These are phyloP conservation scores for Hyaloscypha variabilis DNA, from an alignment of 495 filamentous ascomycete genomes.

Conservation along the genomic window DNA sequence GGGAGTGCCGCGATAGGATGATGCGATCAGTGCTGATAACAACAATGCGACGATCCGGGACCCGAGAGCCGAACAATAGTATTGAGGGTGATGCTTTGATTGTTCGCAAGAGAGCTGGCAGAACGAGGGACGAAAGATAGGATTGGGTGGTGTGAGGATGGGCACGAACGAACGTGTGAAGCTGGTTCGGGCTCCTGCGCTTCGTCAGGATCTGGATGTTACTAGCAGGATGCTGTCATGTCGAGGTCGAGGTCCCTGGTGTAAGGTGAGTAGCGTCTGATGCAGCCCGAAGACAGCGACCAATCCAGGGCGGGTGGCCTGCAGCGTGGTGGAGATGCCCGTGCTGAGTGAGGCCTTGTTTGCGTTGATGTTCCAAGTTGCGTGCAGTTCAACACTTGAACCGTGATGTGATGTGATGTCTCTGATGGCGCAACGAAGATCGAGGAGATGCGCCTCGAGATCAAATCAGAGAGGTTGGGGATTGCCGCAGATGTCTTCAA, in stretches of 20 bases:
- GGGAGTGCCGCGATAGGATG: not conserved
- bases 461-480: not conserved
- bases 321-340: not conserved
- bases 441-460: not conserved
- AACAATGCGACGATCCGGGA: not conserved
- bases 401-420: not conserved
- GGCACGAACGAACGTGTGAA: not conserved
- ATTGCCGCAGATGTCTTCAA: not conserved
- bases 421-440: not conserved
- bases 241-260: not conserved
- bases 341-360: not conserved
- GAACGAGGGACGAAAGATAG: slow-evolving; percentile 1
- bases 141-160: not conserved
- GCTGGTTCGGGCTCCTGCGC: not conserved
- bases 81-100: not conserved
- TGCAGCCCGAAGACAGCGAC: not conserved
- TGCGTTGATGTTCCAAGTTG: not conserved
- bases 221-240: not conserved
- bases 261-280: not conserved
- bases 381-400: no score
- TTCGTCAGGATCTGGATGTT: not conserved
- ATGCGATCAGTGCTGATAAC: not conserved
- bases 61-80: not conserved
- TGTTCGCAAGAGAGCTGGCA: not conserved
- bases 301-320: not conserved